phyloP scores from a whole-genome alignment of 2,329 filamentous ascomycete species.

The Fusarium poae region DNA sequence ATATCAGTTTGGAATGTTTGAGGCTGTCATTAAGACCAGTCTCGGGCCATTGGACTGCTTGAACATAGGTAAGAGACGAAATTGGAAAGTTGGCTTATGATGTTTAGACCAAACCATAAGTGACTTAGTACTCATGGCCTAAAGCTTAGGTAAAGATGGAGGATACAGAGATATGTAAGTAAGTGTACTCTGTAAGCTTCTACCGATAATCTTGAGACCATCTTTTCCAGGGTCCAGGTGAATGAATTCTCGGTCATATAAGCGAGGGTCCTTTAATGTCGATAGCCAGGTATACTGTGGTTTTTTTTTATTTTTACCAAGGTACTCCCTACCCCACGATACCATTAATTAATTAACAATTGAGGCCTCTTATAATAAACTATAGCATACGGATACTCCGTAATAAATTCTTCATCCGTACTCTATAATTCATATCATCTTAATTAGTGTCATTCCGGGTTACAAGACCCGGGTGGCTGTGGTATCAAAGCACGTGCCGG shows the following conservation, averaged over 20 bases:
- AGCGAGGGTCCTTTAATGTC: conserved; percentile 5
- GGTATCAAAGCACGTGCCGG: conserved; percentile 24
- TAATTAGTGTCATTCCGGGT: conserved; percentile 22
- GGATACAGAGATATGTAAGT: too few species aligned
- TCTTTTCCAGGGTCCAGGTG: not conserved
- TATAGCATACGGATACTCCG: not conserved
- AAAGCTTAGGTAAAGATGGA: too few species aligned
- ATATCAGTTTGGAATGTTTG: conserved; percentile 3
- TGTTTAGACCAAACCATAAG: not conserved
- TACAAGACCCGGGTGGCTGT: conserved; percentile 21
- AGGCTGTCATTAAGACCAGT: not conserved
- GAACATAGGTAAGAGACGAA: not conserved
- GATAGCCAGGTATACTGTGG: not conserved
- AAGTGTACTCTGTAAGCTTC: too few species aligned
- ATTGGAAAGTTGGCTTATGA: not conserved
- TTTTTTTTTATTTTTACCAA: too few species aligned
- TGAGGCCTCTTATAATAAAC: not conserved
- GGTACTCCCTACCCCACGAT: not conserved
- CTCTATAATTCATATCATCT: conserved; percentile 2
- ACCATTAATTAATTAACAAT: not conserved
- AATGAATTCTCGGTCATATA: not conserved
- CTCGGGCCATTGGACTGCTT: not conserved
- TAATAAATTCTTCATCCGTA: not conserved
- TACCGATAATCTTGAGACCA: not conserved
- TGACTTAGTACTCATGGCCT: not conserved